Conservation (phyloP, 2,329 filamentous ascomycete genomes). For the Thermochaetoides dissita region DNA sequence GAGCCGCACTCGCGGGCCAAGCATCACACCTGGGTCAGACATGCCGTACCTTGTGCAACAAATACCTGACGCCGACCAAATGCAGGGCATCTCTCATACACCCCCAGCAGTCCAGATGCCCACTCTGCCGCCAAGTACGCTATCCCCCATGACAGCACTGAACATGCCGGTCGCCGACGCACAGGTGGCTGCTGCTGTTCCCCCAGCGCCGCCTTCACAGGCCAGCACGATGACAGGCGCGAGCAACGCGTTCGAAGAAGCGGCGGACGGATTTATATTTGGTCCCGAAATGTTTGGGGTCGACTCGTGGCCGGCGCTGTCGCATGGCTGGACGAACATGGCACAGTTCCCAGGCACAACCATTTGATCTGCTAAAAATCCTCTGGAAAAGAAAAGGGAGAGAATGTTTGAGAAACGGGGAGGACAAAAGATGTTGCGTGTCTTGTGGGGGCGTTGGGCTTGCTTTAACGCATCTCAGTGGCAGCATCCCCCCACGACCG, state of each 20-base stretch:
- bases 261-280: conserved; percentile 21
- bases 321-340: conserved; percentile 17
- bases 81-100: neutral
- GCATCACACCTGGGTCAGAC: neutral
- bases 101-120: conserved; percentile 2
- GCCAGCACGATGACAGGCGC: conserved; percentile 16
- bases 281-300: conserved; percentile 14
- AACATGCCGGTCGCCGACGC: conserved; percentile 3
- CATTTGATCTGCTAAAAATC: neutral
- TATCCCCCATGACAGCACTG: conserved; percentile 3
- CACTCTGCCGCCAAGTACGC: conserved; percentile 1
- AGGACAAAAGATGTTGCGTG: neutral
- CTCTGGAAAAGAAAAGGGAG: too few relatives aligned
- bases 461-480: conserved; percentile 3
- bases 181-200: neutral
- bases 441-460: neutral
- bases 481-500: conserved; percentile 5
- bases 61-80: neutral
- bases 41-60: conserved; percentile 1
- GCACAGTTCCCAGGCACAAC: conserved; percentile 6
- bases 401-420: too few relatives aligned
- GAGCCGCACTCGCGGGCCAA: conserved; percentile 3
- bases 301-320: conserved; percentile 14
- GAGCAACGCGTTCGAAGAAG: conserved; percentile 23
- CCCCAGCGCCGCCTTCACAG: conserved; percentile 10